Evolutionary conservation across 2,329 filamentous ascomycete genomes (phyloP).

Genomic region (Xylariaceae sp.): DNA sequence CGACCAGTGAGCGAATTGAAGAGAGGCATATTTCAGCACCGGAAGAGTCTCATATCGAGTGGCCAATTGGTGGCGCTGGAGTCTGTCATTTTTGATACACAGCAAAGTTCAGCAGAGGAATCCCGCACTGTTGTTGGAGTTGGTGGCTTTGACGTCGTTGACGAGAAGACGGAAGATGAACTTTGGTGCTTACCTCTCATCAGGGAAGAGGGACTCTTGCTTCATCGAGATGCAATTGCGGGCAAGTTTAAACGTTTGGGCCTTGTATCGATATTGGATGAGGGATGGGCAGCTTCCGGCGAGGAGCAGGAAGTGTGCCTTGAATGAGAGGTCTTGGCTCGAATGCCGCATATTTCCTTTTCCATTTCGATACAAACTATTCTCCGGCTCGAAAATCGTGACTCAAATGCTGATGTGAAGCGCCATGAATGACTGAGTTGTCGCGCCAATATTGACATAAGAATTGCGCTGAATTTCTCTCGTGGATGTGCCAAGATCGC

Average conservation of each 20-base stretch:
- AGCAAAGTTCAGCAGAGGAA: neutral
- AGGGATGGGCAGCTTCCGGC: constrained; percentile 4
- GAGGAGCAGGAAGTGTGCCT: constrained; percentile 23
- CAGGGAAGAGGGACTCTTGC: constrained; percentile 11
- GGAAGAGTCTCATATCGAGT: neutral
- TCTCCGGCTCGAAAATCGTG: too few species aligned
- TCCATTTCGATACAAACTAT: too few species aligned
- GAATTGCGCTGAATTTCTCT: too few species aligned
- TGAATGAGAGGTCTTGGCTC: too few species aligned
- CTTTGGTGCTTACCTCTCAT: constrained; percentile 16
- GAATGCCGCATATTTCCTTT: too few species aligned
- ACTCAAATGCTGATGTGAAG: too few species aligned
- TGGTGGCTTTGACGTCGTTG: constrained; percentile 12
- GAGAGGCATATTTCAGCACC: neutral
- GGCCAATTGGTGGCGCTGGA: constrained; percentile 5
- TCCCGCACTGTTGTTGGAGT: constrained; percentile 4
- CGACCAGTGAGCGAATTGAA: neutral
- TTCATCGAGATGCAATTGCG: constrained; percentile 7
- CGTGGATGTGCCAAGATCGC: too few species aligned
- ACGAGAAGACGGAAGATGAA: constrained; percentile 1
- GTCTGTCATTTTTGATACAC: neutral
- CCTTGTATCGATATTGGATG: constrained; percentile 5
- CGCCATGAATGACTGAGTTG: too few species aligned
- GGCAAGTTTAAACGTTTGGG: constrained; percentile 16
- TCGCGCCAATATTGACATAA: too few species aligned